Percentiles rank a stretch among this genome's conserved stretches.
These are phyloP conservation scores for Russula dissimulans DNA, from an alignment of 768 basidiomycete genomes.

Conservation along the genomic window DNA sequence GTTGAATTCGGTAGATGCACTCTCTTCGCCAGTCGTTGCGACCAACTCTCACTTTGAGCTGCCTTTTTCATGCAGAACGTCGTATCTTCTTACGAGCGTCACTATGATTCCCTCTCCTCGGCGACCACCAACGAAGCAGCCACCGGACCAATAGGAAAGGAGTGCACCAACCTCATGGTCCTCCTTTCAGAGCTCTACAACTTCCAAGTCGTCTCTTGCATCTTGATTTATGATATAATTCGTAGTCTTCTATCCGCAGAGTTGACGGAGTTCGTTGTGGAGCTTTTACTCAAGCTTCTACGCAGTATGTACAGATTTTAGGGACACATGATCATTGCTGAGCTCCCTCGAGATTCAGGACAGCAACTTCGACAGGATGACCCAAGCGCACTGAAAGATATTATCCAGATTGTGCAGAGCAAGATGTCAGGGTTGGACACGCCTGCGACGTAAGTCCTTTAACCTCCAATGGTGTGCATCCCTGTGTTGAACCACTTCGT, in stretches of 20 bases:
- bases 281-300: conserved; percentile 76
- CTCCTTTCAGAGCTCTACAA: conserved; percentile 92
- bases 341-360: conserved; percentile 60
- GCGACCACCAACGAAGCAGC: conserved; percentile 11
- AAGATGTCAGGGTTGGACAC: conserved; percentile 49
- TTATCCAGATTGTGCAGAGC: conserved; percentile 70
- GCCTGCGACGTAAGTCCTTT: conserved; percentile 38
- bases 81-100: conserved; percentile 56
- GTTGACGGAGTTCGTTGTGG: conserved; percentile 73
- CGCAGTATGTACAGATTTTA: conserved; percentile 45
- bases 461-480: not conserved
- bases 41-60: conserved; percentile 34
- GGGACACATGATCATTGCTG: not conserved
- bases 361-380: conserved; percentile 88
- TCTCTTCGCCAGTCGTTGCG: not conserved
- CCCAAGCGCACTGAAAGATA: conserved; percentile 85
- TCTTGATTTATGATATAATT: conserved; percentile 87
- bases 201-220: conserved; percentile 84
- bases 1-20: conserved; percentile 73
- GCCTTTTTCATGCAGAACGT: conserved; percentile 75
- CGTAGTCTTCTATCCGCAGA: conserved; percentile 56
- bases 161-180: conserved; percentile 79
- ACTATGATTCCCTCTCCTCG: conserved; percentile 33
- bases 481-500: not conserved
- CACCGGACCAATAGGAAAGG: conserved; percentile 56